phyloP scores from a whole-genome alignment of 129 eudicot species.

The Escallonia rubra region DNA sequence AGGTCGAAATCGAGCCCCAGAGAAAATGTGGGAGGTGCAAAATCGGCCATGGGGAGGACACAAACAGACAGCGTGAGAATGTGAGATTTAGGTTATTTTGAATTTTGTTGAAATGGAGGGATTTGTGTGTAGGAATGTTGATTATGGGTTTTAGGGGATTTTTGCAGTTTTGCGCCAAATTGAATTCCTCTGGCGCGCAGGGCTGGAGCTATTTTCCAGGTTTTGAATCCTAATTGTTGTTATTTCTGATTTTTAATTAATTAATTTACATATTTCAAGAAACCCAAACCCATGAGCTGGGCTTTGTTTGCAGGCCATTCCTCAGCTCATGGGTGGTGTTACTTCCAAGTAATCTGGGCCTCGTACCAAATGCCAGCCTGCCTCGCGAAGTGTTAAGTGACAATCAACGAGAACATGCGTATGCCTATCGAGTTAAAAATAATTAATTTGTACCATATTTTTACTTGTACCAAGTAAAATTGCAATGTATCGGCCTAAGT shows the following conservation, averaged over 20 bases:
- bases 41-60: conserved; percentile 39
- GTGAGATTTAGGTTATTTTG: background rate
- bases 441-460: no score
- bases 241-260: no score
- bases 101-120: background rate
- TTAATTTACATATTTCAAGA: no score
- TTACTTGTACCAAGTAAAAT: no score
- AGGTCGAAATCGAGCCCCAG: conserved; percentile 76
- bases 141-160: background rate
- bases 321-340: background rate
- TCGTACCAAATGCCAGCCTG: no score
- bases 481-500: no score
- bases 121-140: background rate
- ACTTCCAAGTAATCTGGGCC: no score
- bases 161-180: conserved; percentile 6
- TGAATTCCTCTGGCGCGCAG: background rate
- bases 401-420: no score
- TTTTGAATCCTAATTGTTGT: background rate
- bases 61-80: background rate
- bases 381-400: no score
- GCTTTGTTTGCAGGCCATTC: background rate
- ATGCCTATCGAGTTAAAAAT: no score
- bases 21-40: conserved; percentile 77
- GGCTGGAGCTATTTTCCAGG: no score
- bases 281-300: background rate